A percentile compares a stretch with the other conserved stretches of the same genome.
Evolutionary conservation across 805 yeast species (phyloP).

Genomic region (Spathaspora hagerdaliae): DNA sequence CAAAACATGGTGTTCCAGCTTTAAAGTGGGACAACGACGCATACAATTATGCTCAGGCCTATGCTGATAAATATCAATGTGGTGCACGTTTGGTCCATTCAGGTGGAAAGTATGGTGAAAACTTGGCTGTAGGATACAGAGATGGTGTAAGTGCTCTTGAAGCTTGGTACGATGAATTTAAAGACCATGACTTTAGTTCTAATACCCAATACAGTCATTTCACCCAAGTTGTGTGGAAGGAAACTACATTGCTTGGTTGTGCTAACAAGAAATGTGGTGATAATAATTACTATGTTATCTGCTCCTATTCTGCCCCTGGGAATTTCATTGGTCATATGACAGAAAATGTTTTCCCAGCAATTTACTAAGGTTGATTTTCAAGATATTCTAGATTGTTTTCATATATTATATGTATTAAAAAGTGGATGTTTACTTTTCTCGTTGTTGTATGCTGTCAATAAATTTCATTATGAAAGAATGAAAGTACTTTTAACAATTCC

Average conservation of each 20-base stretch:
- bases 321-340: conserved; percentile 48
- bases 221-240: conserved; percentile 76
- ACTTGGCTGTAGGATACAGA: conserved; percentile 35
- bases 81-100: conserved; percentile 35
- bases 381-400: too few species aligned
- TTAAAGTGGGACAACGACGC: conserved; percentile 55
- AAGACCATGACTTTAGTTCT: conserved; percentile 22
- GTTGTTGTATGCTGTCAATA: too few species aligned
- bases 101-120: conserved; percentile 40
- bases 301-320: conserved; percentile 75
- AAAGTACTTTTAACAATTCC: too few species aligned
- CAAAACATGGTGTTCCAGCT: conserved; percentile 46
- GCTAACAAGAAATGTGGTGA: conserved; percentile 57
- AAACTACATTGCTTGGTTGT: conserved; percentile 64
- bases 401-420: too few species aligned
- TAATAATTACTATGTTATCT: conserved; percentile 57
- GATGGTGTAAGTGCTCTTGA: conserved; percentile 26
- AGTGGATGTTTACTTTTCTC: too few species aligned
- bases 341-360: conserved; percentile 13
- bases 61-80: conserved; percentile 47
- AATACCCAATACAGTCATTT: conserved; percentile 51
- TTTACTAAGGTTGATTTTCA: not conserved
- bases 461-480: too few species aligned
- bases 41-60: conserved; percentile 49
- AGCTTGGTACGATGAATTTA: conserved; percentile 41